These are phyloP conservation scores for Vitis hybrid DNA, from an alignment of 177 flowering plant genomes.

Conservation along the genomic window DNA sequence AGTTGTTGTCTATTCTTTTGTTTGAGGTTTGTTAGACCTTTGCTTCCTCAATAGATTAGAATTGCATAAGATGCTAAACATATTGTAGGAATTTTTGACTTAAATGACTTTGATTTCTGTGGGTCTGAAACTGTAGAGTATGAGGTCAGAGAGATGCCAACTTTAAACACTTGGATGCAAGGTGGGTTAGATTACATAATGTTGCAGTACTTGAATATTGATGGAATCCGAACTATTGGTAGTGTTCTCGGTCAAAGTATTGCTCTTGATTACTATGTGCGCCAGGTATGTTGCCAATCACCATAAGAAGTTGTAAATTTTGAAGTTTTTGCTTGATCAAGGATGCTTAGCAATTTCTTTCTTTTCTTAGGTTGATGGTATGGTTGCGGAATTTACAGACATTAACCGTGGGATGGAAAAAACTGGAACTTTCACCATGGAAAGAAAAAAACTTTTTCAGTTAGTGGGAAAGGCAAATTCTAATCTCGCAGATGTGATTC, in stretches of 20 bases:
- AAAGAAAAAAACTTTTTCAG: conserved; percentile 87
- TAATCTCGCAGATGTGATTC: conserved; percentile 96
- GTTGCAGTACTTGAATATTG: conserved; percentile 80
- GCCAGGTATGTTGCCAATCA: conserved; percentile 61
- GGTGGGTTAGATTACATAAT: conserved; percentile 87
- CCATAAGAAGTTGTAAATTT: neutral
- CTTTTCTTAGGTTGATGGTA: conserved; percentile 80
- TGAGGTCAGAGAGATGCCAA: conserved; percentile 84
- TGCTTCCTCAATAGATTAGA: neutral
- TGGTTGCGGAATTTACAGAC: conserved; percentile 97
- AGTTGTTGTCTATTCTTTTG: too few species aligned
- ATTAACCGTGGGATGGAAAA: conserved; percentile 95
- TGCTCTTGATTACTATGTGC: conserved; percentile 94
- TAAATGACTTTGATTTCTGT: neutral
- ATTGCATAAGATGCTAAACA: neutral
- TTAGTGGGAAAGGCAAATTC: conserved; percentile 95
- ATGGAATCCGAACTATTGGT: conserved; percentile 92
- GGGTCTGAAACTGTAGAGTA: conserved; percentile 50
- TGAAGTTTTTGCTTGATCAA: conserved; percentile 1
- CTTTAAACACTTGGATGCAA: conserved; percentile 82
- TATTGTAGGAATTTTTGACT: neutral
- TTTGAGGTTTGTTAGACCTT: neutral
- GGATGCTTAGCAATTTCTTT: neutral
- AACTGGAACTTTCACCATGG: conserved; percentile 95
- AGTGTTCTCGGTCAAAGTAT: conserved; percentile 86